These are phyloP conservation scores for Datisca glomerata DNA, from an alignment of 306 rosid species.

Conservation along the genomic window DNA sequence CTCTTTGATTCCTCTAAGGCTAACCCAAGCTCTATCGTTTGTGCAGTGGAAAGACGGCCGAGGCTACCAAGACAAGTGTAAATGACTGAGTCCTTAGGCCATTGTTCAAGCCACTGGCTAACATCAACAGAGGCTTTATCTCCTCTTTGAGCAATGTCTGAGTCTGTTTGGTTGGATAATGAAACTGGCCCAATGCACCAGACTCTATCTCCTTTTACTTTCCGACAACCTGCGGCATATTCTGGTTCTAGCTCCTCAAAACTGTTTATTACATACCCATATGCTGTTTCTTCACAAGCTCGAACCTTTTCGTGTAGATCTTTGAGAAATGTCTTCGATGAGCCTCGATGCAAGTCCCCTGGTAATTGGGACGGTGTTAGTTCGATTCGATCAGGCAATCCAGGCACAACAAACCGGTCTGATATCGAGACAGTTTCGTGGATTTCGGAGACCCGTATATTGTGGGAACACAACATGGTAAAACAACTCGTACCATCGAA, in stretches of 20 bases:
- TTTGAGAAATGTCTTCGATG: neutral
- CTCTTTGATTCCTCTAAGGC: conserved; percentile 15
- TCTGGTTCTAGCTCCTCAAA: conserved; percentile 36
- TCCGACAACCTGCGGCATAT: conserved; percentile 21
- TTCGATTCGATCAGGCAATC: conserved; percentile 16
- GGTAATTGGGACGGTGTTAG: conserved; percentile 11
- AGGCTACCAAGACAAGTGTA: conserved; percentile 25
- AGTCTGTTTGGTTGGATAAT: conserved; percentile 6
- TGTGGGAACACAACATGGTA: conserved; percentile 7
- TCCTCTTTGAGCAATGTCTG: conserved; percentile 4
- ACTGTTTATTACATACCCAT: conserved; percentile 31
- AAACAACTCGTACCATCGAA: conserved; percentile 22
- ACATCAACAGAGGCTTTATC: conserved; percentile 3
- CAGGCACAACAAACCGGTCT: conserved; percentile 17
- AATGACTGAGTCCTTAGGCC: conserved; percentile 10
- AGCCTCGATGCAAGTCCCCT: neutral
- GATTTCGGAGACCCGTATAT: conserved; percentile 5
- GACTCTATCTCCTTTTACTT: conserved; percentile 16
- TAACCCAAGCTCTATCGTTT: conserved; percentile 25
- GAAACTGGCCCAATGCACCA: conserved; percentile 45
- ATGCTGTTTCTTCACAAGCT: conserved; percentile 16
- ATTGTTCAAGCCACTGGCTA: conserved; percentile 15
- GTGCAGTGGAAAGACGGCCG: neutral
- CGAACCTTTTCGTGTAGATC: neutral
- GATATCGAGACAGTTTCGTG: conserved; percentile 1